Percentiles rank a stretch among this genome's conserved stretches.
Evolutionary conservation across 345 rosid genomes (phyloP).

Genomic region (Eutrema japonicum): DNA sequence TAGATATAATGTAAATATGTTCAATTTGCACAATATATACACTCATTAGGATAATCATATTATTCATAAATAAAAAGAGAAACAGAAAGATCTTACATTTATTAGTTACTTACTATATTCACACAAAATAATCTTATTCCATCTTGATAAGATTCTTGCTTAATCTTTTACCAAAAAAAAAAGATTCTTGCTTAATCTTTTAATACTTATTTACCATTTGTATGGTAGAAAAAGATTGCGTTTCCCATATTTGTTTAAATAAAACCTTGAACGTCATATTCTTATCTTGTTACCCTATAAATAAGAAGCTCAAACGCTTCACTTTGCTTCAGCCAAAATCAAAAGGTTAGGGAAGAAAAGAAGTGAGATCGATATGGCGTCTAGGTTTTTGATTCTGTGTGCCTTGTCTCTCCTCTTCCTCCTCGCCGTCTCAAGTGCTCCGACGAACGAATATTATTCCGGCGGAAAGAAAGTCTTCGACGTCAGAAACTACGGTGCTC

Average conservation of each 20-base stretch:
- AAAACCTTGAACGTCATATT: slow-evolving; percentile 6
- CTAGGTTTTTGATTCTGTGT: slow-evolving; percentile 26
- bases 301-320: slow-evolving; percentile 39
- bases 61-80: neutral
- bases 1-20: neutral
- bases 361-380: slow-evolving; percentile 22
- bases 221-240: slow-evolving; percentile 1
- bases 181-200: slow-evolving; percentile 7
- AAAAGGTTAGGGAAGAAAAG: neutral
- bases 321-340: neutral
- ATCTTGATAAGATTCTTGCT: slow-evolving; percentile 23
- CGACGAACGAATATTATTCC: neutral
- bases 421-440: slow-evolving; percentile 24
- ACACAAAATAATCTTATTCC: slow-evolving; percentile 25
- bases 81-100: neutral
- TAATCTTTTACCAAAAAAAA: no score
- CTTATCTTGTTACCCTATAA: slow-evolving; percentile 11
- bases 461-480: slow-evolving; percentile 25
- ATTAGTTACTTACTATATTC: neutral
- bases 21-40: neutral
- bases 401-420: slow-evolving; percentile 23
- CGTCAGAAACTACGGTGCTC: slow-evolving; percentile 45
- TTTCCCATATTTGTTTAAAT: slow-evolving; percentile 12
- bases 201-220: neutral
- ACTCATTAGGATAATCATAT: neutral